Percentiles rank a stretch among this genome's conserved stretches.
Conservation (phyloP, 306 rosid species). For the Acacia crassicarpa region DNA sequence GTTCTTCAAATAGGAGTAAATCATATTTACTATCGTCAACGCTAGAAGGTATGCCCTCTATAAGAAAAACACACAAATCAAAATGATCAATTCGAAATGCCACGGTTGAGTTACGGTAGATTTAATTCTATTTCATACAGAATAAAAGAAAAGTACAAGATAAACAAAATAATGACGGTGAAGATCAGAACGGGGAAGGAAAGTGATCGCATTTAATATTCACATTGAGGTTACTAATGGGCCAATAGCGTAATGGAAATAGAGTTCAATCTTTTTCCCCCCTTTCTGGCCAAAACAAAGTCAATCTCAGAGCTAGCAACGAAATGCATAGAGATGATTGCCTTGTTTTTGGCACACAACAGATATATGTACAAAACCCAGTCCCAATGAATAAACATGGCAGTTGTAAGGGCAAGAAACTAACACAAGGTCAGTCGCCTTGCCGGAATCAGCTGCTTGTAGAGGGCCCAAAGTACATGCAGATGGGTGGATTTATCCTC, state of each 20-base stretch:
- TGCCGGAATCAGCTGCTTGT: background rate
- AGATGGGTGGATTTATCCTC: constrained; percentile 83
- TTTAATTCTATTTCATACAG: background rate
- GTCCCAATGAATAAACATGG: background rate
- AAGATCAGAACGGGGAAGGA: background rate
- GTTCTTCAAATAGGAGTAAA: background rate
- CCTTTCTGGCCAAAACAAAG: background rate
- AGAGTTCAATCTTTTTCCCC: background rate
- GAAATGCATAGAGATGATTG: background rate
- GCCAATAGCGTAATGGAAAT: background rate
- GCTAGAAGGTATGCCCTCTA: background rate
- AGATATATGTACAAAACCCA: background rate
- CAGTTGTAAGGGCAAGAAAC: background rate
- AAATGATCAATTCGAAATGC: background rate
- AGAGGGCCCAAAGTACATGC: constrained; percentile 74
- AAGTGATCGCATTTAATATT: background rate
- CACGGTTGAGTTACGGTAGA: background rate
- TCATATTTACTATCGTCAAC: background rate
- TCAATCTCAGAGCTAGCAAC: background rate
- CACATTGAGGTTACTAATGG: background rate
- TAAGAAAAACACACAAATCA: background rate
- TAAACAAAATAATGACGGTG: background rate
- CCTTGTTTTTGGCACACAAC: background rate
- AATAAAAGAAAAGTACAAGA: background rate
- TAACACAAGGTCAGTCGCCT: background rate